Conservation (phyloP, 2,329 filamentous ascomycete species). For the Didymellaceae sp. region DNA sequence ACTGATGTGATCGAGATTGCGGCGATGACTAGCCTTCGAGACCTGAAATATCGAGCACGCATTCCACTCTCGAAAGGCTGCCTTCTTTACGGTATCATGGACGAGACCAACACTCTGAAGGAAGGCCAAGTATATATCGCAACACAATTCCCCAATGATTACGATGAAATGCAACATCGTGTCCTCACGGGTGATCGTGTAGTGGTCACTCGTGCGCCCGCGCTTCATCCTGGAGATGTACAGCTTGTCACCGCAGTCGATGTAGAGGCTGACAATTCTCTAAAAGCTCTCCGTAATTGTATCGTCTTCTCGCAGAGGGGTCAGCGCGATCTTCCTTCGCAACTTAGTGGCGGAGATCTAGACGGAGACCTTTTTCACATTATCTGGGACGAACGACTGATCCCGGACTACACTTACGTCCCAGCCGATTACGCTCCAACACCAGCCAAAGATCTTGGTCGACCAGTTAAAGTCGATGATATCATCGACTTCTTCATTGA, state of each 20-base stretch:
- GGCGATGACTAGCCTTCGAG: constrained; percentile 72
- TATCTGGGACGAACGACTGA: constrained; percentile 70
- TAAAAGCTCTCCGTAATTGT: constrained; percentile 71
- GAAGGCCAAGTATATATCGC: constrained; percentile 74
- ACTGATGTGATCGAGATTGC: constrained; percentile 73
- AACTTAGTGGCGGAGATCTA: constrained; percentile 80
- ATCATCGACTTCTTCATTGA: constrained; percentile 82
- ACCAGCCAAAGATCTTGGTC: constrained; percentile 63
- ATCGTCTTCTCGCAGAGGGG: constrained; percentile 79
- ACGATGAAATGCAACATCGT: constrained; percentile 19
- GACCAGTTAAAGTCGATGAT: constrained; percentile 66
- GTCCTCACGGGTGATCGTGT: constrained; percentile 49
- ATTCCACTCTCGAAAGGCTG: constrained; percentile 74
- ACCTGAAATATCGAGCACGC: constrained; percentile 78
- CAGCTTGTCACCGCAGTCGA: constrained; percentile 67
- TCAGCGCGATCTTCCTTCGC: constrained; percentile 74
- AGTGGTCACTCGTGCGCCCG: constrained; percentile 78
- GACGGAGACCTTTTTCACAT: constrained; percentile 84
- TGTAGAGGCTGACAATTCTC: constrained; percentile 65
- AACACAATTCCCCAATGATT: constrained; percentile 53
- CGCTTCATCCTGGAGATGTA: constrained; percentile 81
- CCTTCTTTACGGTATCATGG: constrained; percentile 84
- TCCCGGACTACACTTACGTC: constrained; percentile 42
- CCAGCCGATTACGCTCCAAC: constrained; percentile 75
- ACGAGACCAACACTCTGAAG: constrained; percentile 73